phyloP scores from a whole-genome alignment of 176 grass and related monocot species.

The Zea luxurians region DNA sequence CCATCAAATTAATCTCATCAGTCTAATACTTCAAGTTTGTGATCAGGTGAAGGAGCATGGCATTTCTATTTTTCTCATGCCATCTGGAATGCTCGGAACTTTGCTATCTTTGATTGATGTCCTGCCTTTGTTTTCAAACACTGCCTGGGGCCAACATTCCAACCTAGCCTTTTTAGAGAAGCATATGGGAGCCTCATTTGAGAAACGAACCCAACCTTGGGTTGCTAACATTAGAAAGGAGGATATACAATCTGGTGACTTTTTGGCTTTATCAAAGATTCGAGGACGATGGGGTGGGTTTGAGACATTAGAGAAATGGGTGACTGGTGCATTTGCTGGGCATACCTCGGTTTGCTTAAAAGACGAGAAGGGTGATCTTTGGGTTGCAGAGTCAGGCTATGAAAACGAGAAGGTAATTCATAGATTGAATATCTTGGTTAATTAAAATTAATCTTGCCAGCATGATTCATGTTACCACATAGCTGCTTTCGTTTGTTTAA shows the following conservation, averaged over 20 bases:
- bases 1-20: constrained; percentile 22
- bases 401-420: constrained; percentile 80
- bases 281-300: constrained; percentile 84
- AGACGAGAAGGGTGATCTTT: constrained; percentile 74
- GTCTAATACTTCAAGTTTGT: constrained; percentile 32
- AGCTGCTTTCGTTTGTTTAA: neutral
- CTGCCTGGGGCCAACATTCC: constrained; percentile 77
- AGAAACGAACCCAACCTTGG: constrained; percentile 62
- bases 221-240: constrained; percentile 55
- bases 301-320: constrained; percentile 92
- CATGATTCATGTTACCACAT: neutral
- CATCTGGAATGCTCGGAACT: constrained; percentile 89
- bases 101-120: constrained; percentile 80
- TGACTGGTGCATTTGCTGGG: constrained; percentile 86
- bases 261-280: constrained; percentile 80
- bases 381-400: constrained; percentile 84
- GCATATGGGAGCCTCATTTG: constrained; percentile 83
- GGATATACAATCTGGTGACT: constrained; percentile 76
- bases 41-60: constrained; percentile 83
- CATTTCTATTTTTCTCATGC: constrained; percentile 90
- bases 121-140: constrained; percentile 82
- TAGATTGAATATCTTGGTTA: neutral
- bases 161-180: constrained; percentile 78
- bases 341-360: constrained; percentile 89
- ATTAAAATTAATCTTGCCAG: constrained; percentile 14